These are phyloP conservation scores for Pleomassaria siparia DNA, from an alignment of 2,329 filamentous ascomycete genomes.

Conservation along the genomic window DNA sequence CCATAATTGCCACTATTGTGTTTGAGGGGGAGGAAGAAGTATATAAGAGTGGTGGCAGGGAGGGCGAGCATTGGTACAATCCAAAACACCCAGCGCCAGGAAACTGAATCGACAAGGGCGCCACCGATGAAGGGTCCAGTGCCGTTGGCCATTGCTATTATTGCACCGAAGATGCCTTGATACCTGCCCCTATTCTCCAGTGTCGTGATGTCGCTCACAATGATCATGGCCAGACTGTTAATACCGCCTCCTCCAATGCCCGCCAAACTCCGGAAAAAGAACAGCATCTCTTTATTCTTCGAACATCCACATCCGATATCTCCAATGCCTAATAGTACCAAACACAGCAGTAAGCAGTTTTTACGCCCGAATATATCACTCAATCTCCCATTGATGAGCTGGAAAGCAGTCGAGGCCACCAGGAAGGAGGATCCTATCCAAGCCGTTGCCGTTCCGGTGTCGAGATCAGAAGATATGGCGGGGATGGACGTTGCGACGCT, in stretches of 20 bases:
- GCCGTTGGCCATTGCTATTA: conserved; percentile 20
- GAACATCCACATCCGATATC: conserved; percentile 34
- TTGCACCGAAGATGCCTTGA: conserved; percentile 31
- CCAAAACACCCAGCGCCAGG: conserved; percentile 75
- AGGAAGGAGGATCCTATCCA: conserved; percentile 21
- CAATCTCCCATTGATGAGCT: conserved; percentile 63
- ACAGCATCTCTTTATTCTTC: conserved; percentile 26
- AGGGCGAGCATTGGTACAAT: conserved; percentile 67
- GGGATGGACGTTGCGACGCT: conserved; percentile 15
- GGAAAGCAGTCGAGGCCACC: conserved; percentile 49
- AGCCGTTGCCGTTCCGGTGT: conserved; percentile 12
- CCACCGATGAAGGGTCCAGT: conserved; percentile 67
- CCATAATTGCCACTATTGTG: conserved; percentile 8
- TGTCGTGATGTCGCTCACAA: conserved; percentile 41
- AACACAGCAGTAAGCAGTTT: conserved; percentile 26
- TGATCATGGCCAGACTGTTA: conserved; percentile 43
- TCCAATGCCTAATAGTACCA: conserved; percentile 32
- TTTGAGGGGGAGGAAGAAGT: conserved; percentile 62
- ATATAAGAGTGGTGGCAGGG: conserved; percentile 57
- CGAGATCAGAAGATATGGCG: conserved; percentile 13
- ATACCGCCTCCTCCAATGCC: conserved; percentile 66
- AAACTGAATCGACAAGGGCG: conserved; percentile 69
- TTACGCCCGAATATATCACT: conserved; percentile 65
- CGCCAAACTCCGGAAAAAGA: conserved; percentile 42
- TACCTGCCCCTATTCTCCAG: conserved; percentile 41